Evolutionary conservation across 2,329 filamentous ascomycete genomes (phyloP), one percentile per base, ranked within the genome.

Genomic region (Paracorniculantispora psalliotae): DNA sequence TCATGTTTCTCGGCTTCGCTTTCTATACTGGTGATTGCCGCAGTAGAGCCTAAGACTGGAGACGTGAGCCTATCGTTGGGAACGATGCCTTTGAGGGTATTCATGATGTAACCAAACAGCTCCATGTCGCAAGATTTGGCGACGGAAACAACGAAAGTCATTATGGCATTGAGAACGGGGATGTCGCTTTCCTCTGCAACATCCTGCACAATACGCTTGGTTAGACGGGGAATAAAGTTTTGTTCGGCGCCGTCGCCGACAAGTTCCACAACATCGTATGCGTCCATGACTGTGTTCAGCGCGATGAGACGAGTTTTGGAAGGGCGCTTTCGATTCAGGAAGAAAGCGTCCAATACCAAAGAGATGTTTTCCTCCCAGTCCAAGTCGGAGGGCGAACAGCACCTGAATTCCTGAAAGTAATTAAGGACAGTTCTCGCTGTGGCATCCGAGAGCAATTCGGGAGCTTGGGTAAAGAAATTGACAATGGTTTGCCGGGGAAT

Each of bases 371-470:
- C 73, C 62, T 88, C 80, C 89, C 88, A 92, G 37, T 83, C 77
- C 49, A 79, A 72, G 64, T 90, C 87, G 0, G 88, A 89, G 2
- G 89, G 89, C 47, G 87, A 88, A 65, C 89, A 89, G 65, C 84
- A 86, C 48, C 87, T 79, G 63, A 88, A 87, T 56, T 89, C 83
- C 58, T 81, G 80, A 63, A 87, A 89, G 67, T 90, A 85, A 47
- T 84, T 81, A 46, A 91, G 79, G 25, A 91, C 81, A 12, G 87
- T 75, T 49, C 80, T 81, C 1, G 82, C 86, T 9, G 84, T 82
- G 4, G 82, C 81, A 67, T 91, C 85, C 6, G 85, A 85, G 9
- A 91, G 77, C 37, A 84, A 79, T 17, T 76, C 73, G 57, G 87
- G 82, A 17, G 90, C 79, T 25, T 79, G 76, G 30, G 83, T 78